Conservation (phyloP, 805 yeast genomes). For the Candida railenensis region DNA sequence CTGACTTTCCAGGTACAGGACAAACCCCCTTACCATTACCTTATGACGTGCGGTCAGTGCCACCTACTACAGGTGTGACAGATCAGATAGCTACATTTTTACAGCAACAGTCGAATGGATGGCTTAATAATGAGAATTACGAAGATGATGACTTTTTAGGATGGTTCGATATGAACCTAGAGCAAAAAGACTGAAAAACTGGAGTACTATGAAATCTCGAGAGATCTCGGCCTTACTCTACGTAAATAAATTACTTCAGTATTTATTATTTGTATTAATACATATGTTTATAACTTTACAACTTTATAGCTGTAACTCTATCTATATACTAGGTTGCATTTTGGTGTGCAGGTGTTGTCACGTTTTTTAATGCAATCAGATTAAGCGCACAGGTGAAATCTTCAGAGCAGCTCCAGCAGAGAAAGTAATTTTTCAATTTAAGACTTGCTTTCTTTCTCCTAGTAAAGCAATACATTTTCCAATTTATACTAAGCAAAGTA, state of each 20-base stretch:
- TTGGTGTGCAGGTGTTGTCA: background rate
- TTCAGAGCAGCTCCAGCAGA: background rate
- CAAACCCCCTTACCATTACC: constrained; percentile 7
- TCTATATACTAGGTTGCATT: too few species aligned
- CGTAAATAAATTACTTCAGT: background rate
- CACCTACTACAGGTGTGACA: constrained; percentile 11
- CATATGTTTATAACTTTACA: background rate
- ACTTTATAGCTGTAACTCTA: background rate
- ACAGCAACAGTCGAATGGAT: constrained; percentile 80
- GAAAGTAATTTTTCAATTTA: background rate
- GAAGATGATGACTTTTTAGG: constrained; percentile 86
- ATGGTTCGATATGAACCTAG: constrained; percentile 78
- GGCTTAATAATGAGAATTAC: constrained; percentile 64
- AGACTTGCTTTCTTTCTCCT: background rate
- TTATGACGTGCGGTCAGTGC: constrained; percentile 4
- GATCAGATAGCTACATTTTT: constrained; percentile 57
- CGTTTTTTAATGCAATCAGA: background rate
- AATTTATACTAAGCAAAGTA: background rate
- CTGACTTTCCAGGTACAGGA: background rate
- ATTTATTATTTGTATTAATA: background rate
- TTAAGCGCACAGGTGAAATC: background rate
- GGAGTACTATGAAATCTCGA: too few species aligned
- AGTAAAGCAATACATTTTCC: background rate
- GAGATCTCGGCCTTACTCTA: too few species aligned
- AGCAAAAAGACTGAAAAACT: constrained; percentile 12